Evolutionary conservation across 1,139 yeast genomes (phyloP).

Genomic region (Sugiyamaella castrensis): DNA sequence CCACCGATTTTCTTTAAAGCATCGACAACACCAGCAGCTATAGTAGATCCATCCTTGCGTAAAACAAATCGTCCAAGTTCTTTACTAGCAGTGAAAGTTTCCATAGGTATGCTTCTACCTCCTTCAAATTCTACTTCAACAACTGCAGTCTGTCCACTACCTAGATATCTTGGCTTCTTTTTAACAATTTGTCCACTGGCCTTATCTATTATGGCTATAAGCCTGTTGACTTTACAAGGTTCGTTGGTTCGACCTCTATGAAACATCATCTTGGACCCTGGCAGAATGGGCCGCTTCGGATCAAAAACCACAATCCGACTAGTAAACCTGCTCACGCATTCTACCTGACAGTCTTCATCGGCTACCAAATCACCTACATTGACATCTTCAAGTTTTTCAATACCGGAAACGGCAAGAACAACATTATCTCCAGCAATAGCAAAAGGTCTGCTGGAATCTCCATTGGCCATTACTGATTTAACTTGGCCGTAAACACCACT

Average conservation of each 20-base stretch:
- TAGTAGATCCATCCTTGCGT: constrained; percentile 79
- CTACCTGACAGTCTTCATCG: constrained; percentile 47
- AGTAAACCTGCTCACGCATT: constrained; percentile 50
- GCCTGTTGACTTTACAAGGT: constrained; percentile 65
- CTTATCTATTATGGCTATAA: constrained; percentile 51
- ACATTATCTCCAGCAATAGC: constrained; percentile 74
- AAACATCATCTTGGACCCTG: constrained; percentile 78
- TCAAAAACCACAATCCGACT: constrained; percentile 67
- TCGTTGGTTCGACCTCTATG: constrained; percentile 79
- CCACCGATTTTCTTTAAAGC: neutral
- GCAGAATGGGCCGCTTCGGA: constrained; percentile 66
- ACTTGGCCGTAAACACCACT: constrained; percentile 42
- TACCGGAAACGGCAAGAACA: constrained; percentile 46
- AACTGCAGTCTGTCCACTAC: constrained; percentile 67
- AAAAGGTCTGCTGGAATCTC: constrained; percentile 32
- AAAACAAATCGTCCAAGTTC: constrained; percentile 78
- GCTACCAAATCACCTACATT: constrained; percentile 75
- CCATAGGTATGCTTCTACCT: constrained; percentile 50
- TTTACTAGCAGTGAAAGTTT: constrained; percentile 56
- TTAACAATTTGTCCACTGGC: constrained; percentile 44
- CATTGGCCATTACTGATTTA: constrained; percentile 42
- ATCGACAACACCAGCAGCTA: constrained; percentile 79
- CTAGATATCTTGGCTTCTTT: constrained; percentile 66
- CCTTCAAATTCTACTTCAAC: constrained; percentile 64
- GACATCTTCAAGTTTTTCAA: constrained; percentile 47